phyloP scores from a whole-genome alignment of 768 basidiomycete genomes.

The Termitomyces titanicus region DNA sequence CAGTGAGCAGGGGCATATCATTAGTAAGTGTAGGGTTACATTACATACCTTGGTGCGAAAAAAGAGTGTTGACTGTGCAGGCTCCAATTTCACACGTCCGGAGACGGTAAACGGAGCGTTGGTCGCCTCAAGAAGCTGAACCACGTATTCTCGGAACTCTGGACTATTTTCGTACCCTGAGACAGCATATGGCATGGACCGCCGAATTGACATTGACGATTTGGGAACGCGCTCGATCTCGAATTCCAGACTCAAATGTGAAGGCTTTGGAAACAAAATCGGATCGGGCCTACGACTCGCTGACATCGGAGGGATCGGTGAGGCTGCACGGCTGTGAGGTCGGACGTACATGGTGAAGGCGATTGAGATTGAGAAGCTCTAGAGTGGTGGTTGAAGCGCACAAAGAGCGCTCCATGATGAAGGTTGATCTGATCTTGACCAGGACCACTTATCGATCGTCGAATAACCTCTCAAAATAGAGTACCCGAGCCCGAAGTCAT shows the following conservation, averaged over 20 bases:
- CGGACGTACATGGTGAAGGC: constrained; percentile 4
- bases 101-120: constrained; percentile 59
- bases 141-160: constrained; percentile 51
- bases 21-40: neutral
- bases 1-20: too few relatives aligned
- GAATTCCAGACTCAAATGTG: too few relatives aligned
- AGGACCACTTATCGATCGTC: constrained; percentile 4
- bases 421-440: neutral
- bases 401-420: neutral
- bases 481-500: too few relatives aligned
- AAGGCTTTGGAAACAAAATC: constrained; percentile 35
- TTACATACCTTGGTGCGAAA: constrained; percentile 70
- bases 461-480: too few relatives aligned
- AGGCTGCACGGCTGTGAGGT: constrained; percentile 16
- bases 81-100: constrained; percentile 70
- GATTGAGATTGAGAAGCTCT: neutral
- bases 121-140: constrained; percentile 54
- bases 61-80: constrained; percentile 64
- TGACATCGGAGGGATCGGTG: constrained; percentile 24
- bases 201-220: constrained; percentile 28
- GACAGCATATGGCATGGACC: constrained; percentile 24
- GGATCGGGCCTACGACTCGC: constrained; percentile 16
- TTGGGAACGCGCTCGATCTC: constrained; percentile 59
- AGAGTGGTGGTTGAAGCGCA: neutral
- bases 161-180: constrained; percentile 44